Conservation (phyloP, 2,329 filamentous ascomycete species). For the Aspergillus tanneri region DNA sequence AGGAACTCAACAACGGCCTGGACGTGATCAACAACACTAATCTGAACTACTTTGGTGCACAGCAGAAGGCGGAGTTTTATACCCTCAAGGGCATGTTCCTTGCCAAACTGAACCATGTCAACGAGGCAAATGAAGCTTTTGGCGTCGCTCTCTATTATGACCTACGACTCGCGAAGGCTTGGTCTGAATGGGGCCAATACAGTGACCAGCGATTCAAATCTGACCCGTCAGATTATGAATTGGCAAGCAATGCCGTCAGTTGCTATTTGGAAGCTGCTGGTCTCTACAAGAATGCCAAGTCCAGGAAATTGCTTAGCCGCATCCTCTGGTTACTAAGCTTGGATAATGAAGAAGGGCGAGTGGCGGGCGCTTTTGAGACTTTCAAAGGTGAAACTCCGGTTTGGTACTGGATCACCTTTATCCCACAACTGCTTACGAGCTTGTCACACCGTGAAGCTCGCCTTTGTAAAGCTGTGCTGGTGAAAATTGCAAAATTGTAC, state of each 20-base stretch:
- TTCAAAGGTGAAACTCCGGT: slow-evolving; percentile 97
- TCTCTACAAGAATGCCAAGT: slow-evolving; percentile 96
- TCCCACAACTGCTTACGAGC: slow-evolving; percentile 90
- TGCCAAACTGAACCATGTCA: slow-evolving; percentile 85
- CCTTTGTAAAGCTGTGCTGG: slow-evolving; percentile 79
- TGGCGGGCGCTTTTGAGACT: slow-evolving; percentile 85
- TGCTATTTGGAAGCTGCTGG: slow-evolving; percentile 96
- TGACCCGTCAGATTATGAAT: slow-evolving; percentile 74
- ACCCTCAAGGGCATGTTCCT: slow-evolving; percentile 99
- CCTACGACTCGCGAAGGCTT: slow-evolving; percentile 90
- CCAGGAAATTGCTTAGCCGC: slow-evolving; percentile 85
- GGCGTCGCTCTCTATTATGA: slow-evolving; percentile 95
- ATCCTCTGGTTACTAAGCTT: slow-evolving; percentile 95
- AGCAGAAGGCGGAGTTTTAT: slow-evolving; percentile 98
- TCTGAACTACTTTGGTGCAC: slow-evolving; percentile 92
- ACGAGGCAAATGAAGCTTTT: slow-evolving; percentile 90
- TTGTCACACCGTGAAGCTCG: slow-evolving; percentile 87
- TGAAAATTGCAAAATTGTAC: slow-evolving; percentile 93
- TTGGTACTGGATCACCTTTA: slow-evolving; percentile 99
- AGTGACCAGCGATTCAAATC: slow-evolving; percentile 96
- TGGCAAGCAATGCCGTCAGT: slow-evolving; percentile 87
- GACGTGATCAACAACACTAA: slow-evolving; percentile 99
- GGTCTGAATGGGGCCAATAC: slow-evolving; percentile 99
- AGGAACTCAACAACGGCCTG: slow-evolving; percentile 85
- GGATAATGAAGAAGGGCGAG: slow-evolving; percentile 79